A percentile compares a stretch with the other conserved stretches of the same genome.
These are phyloP conservation scores for Lobulomyces angularis DNA, from an alignment of 192 early-diverging fungal genomes.

Conservation along the genomic window DNA sequence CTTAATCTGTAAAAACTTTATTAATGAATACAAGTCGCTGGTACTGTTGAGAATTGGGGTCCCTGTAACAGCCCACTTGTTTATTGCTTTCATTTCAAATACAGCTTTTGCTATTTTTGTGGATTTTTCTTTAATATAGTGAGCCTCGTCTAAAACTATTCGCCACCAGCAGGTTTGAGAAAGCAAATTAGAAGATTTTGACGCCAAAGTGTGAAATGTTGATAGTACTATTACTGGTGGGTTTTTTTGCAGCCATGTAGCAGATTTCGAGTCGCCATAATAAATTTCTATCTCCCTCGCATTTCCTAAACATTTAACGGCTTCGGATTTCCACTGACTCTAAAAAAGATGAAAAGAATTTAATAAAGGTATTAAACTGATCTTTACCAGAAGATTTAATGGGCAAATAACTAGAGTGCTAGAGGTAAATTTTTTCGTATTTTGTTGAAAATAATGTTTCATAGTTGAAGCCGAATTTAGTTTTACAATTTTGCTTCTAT, in stretches of 20 bases:
- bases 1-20: conserved; percentile 63
- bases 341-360: not conserved
- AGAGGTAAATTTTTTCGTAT: not conserved
- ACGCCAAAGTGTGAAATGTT: conserved; percentile 33
- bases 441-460: too few species aligned
- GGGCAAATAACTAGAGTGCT: conserved; percentile 24
- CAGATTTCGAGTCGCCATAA: conserved; percentile 14
- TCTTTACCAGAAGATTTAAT: conserved; percentile 6
- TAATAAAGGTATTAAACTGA: not conserved
- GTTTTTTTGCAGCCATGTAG: too few species aligned
- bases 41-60: conserved; percentile 78
- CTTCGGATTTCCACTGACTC: conserved; percentile 10
- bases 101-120: conserved; percentile 60
- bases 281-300: conserved; percentile 3
- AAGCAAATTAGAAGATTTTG: too few species aligned
- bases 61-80: conserved; percentile 84
- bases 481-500: too few species aligned
- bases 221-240: not conserved
- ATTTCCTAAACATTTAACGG: conserved; percentile 5
- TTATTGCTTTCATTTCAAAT: conserved; percentile 39
- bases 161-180: too few species aligned
- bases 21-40: conserved; percentile 71
- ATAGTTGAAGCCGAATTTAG: too few species aligned
- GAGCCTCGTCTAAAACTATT: conserved; percentile 79
- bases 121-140: conserved; percentile 62